Conservation (phyloP, 2,329 filamentous ascomycete species). For the Sarocladiaceae sp. region DNA sequence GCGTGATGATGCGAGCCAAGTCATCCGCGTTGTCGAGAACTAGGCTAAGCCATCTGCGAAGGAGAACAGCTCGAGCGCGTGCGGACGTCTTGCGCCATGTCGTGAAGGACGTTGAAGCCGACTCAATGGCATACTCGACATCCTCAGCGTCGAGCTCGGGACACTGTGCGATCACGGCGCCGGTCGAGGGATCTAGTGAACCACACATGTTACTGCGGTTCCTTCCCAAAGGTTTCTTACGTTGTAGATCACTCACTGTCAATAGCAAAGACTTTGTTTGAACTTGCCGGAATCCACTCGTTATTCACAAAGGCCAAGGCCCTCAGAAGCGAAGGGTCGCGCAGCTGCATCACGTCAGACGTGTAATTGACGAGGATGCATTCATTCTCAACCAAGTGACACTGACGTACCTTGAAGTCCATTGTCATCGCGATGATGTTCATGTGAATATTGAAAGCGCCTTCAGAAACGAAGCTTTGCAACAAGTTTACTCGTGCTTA, state of each 20-base stretch:
- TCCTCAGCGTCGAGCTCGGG: neutral
- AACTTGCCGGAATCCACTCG: neutral
- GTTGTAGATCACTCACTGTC: no score
- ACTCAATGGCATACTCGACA: neutral
- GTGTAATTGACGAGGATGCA: neutral
- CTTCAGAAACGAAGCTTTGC: no score
- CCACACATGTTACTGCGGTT: neutral
- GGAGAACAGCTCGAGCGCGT: neutral
- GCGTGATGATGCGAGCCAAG: slow-evolving; percentile 1
- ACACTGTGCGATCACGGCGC: neutral
- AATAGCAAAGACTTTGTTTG: neutral
- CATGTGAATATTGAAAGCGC: no score
- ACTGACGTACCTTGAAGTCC: neutral
- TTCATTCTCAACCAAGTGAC: neutral
- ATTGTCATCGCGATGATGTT: no score
- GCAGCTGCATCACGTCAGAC: neutral
- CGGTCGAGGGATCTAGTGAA: neutral
- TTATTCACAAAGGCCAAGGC: neutral
- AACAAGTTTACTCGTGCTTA: no score
- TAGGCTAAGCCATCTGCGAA: neutral
- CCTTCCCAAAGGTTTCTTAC: neutral
- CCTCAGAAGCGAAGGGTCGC: neutral
- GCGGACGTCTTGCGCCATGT: neutral
- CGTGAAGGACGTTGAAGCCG: neutral
- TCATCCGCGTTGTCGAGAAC: neutral